A percentile compares a stretch with the other conserved stretches of the same genome.
Evolutionary conservation across 495 filamentous ascomycete genomes (phyloP).

Genomic region (Talaromyces adpressus): DNA sequence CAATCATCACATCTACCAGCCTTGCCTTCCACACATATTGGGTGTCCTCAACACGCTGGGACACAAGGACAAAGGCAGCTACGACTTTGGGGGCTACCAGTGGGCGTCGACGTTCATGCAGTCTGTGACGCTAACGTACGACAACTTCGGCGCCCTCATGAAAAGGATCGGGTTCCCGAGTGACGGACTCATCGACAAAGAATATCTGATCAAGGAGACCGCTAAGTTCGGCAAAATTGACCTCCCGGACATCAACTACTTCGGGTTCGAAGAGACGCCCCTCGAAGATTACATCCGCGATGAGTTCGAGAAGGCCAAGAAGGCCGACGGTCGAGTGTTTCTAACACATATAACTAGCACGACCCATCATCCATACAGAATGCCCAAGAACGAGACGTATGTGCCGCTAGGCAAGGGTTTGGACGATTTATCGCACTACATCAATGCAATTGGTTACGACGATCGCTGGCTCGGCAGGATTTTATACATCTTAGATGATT

Average conservation of each 20-base stretch:
- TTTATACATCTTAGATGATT: slow-evolving; percentile 36
- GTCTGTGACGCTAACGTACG: slow-evolving; percentile 40
- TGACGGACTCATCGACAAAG: slow-evolving; percentile 29
- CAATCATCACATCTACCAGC: slow-evolving; percentile 42
- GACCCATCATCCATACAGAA: slow-evolving; percentile 41
- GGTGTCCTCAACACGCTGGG: slow-evolving; percentile 32
- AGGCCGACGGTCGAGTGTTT: slow-evolving; percentile 36
- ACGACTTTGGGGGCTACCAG: slow-evolving; percentile 20
- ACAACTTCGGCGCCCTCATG: slow-evolving; percentile 35
- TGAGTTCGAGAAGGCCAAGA: slow-evolving; percentile 36
- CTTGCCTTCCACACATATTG: slow-evolving; percentile 33
- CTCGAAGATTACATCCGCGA: slow-evolving; percentile 41
- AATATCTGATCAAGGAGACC: slow-evolving; percentile 27
- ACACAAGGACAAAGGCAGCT: slow-evolving; percentile 19
- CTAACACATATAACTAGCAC: slow-evolving; percentile 42
- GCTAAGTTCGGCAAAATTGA: slow-evolving; percentile 32
- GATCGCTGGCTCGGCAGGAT: slow-evolving; percentile 41
- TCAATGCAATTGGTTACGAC: slow-evolving; percentile 35
- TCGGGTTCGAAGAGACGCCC: slow-evolving; percentile 40
- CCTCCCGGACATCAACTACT: slow-evolving; percentile 41
- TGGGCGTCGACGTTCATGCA: slow-evolving; percentile 45
- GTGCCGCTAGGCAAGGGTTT: slow-evolving; percentile 23
- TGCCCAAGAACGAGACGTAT: slow-evolving; percentile 29
- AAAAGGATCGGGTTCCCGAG: slow-evolving; percentile 29
- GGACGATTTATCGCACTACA: slow-evolving; percentile 30